Percentiles rank a stretch among this genome's conserved stretches.
phyloP scores from a whole-genome alignment of 2,329 filamentous ascomycete genomes.

The Sporothrix sp. region DNA sequence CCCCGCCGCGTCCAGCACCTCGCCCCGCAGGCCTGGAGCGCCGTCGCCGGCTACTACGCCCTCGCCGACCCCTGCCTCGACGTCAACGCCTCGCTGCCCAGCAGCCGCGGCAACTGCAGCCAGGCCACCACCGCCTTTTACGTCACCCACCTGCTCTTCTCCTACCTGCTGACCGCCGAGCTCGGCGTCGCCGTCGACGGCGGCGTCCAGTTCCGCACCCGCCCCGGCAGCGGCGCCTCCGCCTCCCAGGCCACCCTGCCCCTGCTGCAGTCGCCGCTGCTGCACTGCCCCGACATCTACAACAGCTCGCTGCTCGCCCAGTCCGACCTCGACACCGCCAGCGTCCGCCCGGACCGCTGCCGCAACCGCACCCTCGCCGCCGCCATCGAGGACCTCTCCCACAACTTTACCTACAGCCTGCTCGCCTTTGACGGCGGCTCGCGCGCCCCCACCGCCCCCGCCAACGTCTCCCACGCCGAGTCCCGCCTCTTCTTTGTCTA shows the following conservation, averaged over 20 bases:
- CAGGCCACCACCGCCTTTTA: neutral
- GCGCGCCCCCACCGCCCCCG: neutral
- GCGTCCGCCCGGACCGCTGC: neutral
- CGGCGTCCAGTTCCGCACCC: neutral
- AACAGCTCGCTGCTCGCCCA: slow-evolving; percentile 1
- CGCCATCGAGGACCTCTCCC: slow-evolving; percentile 15
- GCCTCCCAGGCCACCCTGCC: neutral
- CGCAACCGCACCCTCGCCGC: slow-evolving; percentile 12
- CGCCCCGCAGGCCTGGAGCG: slow-evolving; percentile 10
- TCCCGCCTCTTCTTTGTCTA: slow-evolving; percentile 8
- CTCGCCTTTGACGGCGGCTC: slow-evolving; percentile 10
- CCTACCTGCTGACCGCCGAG: neutral
- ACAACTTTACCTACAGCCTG: slow-evolving; percentile 13
- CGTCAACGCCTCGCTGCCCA: neutral
- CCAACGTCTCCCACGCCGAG: neutral
- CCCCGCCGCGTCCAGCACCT: neutral
- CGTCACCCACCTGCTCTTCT: slow-evolving; percentile 8
- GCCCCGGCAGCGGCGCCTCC: neutral
- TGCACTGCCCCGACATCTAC: slow-evolving; percentile 11
- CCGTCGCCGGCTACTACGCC: neutral
- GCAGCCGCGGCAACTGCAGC: neutral
- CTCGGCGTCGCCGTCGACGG: neutral
- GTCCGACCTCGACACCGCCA: neutral
- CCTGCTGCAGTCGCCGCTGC: slow-evolving; percentile 9
- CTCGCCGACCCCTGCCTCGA: neutral